Conservation (phyloP, 768 basidiomycete genomes). For the Phaffia tasmanica region DNA sequence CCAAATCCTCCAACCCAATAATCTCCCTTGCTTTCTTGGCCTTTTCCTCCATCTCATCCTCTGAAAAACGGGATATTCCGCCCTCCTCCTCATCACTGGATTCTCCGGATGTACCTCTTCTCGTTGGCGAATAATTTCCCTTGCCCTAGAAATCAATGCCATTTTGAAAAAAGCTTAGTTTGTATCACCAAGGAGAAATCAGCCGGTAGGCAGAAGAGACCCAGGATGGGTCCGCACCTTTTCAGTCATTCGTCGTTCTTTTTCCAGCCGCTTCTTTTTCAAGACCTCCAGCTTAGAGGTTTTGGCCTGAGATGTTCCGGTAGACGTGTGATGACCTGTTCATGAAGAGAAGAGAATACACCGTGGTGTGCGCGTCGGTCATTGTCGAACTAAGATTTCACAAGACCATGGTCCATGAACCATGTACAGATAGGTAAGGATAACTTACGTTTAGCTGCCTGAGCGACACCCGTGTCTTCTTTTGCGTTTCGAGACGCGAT, state of each 20-base stretch:
- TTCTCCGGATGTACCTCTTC: constrained; percentile 46
- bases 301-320: constrained; percentile 72
- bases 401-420: not conserved
- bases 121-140: constrained; percentile 7
- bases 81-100: constrained; percentile 62
- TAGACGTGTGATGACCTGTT: constrained; percentile 59
- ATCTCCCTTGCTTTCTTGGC: constrained; percentile 45
- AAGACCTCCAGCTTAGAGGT: constrained; percentile 67
- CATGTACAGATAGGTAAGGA: not conserved
- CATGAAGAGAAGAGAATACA: constrained; percentile 9
- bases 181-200: no score
- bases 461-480: constrained; percentile 44
- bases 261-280: constrained; percentile 74
- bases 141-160: not conserved
- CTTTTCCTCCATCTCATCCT: constrained; percentile 10
- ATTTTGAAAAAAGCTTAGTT: no score
- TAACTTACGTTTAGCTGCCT: constrained; percentile 64
- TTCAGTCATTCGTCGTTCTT: constrained; percentile 61
- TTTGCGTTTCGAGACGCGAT: constrained; percentile 30
- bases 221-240: constrained; percentile 46
- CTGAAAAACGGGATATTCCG: constrained; percentile 30
- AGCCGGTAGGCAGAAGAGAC: no score
- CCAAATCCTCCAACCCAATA: constrained; percentile 50
- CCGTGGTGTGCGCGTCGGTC: not conserved
- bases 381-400: no score